Evolutionary conservation across 2,329 filamentous ascomycete species (phyloP), one percentile per base, ranked within the genome.

Genomic region (Penicillium sp.): DNA sequence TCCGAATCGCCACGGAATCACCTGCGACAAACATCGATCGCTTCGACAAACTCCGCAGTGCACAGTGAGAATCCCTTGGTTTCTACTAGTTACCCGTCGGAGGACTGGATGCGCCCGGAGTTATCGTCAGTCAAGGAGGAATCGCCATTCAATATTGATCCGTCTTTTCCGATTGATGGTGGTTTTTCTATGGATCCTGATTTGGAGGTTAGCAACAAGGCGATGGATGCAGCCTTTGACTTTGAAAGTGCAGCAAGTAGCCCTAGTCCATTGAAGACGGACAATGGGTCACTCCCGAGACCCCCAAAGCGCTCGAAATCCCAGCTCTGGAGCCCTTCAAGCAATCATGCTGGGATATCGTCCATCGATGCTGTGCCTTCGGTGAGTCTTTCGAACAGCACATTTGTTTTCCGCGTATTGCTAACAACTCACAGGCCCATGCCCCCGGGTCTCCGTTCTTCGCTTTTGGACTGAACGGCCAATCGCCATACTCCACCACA

Each of bases 161-260:
- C 71, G 8, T 69, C 70, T 9, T 66, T 73, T 49, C 62, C 69
- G 11, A 63, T 77, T 51, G 71, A 75, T 53, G 63, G 61, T 24
- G 63, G 63, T 6, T 70, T 71, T 48, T 56, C 61, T 6, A 61
- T 67, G 55, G 72, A 72, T 18, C 59, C 71, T 26, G 77, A 79
- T 50, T 62, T 78, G 42, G 77, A 79, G 58, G 72, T 69, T 7
- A 79, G 75, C 55, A 79, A 79, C 57, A 74, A 72, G 58, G 75
- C 74, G 16, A 78, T 79, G 77, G 76, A 77, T 60, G 76, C 76
- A 29, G 76, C 75, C 13, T 79, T 79, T 56, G 77, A 79, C 59
- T 79, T 79, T 58, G 76, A 79, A 42, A 78, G 76, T 56, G 77
- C 77, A 32, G 76, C 75, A 8, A 78, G 76, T 62, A 79, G 76